Evolutionary conservation across 2,329 filamentous ascomycete genomes (phyloP).

Genomic region (Penicillium expansum): DNA sequence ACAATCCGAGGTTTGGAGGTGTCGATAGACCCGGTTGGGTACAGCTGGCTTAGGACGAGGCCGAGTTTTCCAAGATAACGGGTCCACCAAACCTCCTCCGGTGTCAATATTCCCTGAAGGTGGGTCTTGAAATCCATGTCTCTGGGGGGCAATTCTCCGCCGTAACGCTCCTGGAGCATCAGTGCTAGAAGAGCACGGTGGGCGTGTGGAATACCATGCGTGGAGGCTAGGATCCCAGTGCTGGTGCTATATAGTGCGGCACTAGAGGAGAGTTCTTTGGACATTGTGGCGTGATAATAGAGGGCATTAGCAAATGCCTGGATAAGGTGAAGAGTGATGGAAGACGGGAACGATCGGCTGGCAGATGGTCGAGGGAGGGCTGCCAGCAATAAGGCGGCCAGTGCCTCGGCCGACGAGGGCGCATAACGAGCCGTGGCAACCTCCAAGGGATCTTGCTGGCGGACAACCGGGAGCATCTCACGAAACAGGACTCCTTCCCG

Average conservation of each 20-base stretch:
- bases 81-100: slow-evolving; percentile 38
- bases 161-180: slow-evolving; percentile 35
- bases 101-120: slow-evolving; percentile 29
- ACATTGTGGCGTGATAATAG: slow-evolving; percentile 32
- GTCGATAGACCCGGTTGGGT: slow-evolving; percentile 31
- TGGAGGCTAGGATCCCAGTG: slow-evolving; percentile 33
- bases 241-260: slow-evolving; percentile 34
- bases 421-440: slow-evolving; percentile 58
- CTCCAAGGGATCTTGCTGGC: slow-evolving; percentile 64
- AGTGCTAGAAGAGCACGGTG: slow-evolving; percentile 36
- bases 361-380: slow-evolving; percentile 42
- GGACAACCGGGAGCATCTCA: slow-evolving; percentile 57
- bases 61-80: slow-evolving; percentile 34
- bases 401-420: slow-evolving; percentile 42
- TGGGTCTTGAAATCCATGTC: slow-evolving; percentile 29
- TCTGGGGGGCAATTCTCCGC: slow-evolving; percentile 34
- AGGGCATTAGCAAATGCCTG: slow-evolving; percentile 35
- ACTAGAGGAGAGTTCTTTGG: slow-evolving; percentile 34
- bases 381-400: slow-evolving; percentile 50
- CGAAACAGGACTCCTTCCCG: slow-evolving; percentile 74
- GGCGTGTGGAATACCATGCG: slow-evolving; percentile 35
- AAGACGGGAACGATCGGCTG: slow-evolving; percentile 23
- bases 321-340: slow-evolving; percentile 27
- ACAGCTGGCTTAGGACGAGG: slow-evolving; percentile 29
- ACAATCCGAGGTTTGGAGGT: slow-evolving; percentile 26